Conservation (phyloP, 108 stramenopile genomes). For the Nannochloropsis oceanica region DNA sequence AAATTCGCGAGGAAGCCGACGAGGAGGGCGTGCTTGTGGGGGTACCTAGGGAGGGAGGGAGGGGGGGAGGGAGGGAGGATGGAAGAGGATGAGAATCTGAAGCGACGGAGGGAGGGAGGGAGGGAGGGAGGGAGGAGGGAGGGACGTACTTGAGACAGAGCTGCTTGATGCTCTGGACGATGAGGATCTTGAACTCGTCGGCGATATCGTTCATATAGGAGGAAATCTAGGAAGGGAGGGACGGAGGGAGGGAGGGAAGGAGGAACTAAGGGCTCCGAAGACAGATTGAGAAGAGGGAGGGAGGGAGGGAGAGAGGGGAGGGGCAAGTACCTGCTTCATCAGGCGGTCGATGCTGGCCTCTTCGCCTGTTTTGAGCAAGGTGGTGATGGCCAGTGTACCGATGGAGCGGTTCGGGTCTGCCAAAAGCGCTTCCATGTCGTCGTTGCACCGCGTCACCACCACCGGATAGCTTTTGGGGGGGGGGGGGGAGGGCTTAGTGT, state of each 20-base stretch:
- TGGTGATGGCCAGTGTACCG: slow-evolving; percentile 96
- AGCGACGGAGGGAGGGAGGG: neutral
- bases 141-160: slow-evolving; percentile 54
- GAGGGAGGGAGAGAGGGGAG: neutral
- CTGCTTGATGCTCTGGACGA: slow-evolving; percentile 66
- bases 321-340: slow-evolving; percentile 47
- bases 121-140: neutral
- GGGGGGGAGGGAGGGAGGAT: neutral
- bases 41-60: slow-evolving; percentile 71
- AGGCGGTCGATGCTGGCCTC: slow-evolving; percentile 84
- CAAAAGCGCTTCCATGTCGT: slow-evolving; percentile 91
- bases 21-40: slow-evolving; percentile 69
- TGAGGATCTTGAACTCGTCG: slow-evolving; percentile 96
- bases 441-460: no score
- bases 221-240: slow-evolving; percentile 54
- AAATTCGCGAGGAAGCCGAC: slow-evolving; percentile 79
- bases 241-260: neutral
- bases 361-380: slow-evolving; percentile 92
- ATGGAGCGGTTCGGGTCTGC: slow-evolving; percentile 81
- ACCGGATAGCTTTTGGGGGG: no score
- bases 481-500: no score
- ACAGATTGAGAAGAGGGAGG: neutral
- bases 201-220: slow-evolving; percentile 94
- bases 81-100: neutral
- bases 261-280: neutral